Conservation (phyloP, 495 filamentous ascomycete species). For the Neurospora sublineolata region DNA sequence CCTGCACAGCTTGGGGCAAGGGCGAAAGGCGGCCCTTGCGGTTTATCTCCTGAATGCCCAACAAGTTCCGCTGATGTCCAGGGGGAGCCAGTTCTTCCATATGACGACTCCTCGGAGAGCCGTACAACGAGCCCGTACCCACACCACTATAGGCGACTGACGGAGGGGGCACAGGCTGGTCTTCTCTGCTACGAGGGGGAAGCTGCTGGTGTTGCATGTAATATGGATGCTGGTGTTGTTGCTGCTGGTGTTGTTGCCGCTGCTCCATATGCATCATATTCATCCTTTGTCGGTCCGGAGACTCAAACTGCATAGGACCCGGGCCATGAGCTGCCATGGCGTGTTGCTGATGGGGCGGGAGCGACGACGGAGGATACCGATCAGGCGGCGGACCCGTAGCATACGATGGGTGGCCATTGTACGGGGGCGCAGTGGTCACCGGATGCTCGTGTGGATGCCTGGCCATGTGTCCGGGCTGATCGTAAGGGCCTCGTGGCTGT, state of each 20-base stretch:
- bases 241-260: constrained; percentile 8
- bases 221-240: constrained; percentile 5
- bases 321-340: constrained; percentile 26
- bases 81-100: constrained; percentile 48
- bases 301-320: constrained; percentile 32
- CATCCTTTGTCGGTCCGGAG: constrained; percentile 37
- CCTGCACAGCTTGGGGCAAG: constrained; percentile 83
- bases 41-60: constrained; percentile 53
- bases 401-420: constrained; percentile 36
- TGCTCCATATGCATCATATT: constrained; percentile 20
- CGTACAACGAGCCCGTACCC: constrained; percentile 23
- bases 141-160: constrained; percentile 32
- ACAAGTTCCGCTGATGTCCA: constrained; percentile 35
- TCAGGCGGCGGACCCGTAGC: constrained; percentile 32
- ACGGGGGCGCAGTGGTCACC: constrained; percentile 26
- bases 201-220: constrained; percentile 16
- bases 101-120: constrained; percentile 30
- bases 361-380: constrained; percentile 34
- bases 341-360: constrained; percentile 28
- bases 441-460: constrained; percentile 34
- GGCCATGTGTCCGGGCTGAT: constrained; percentile 25
- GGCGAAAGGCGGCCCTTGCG: constrained; percentile 61
- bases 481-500: constrained; percentile 29
- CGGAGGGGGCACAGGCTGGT: constrained; percentile 29
- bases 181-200: constrained; percentile 20